phyloP scores from a whole-genome alignment of 2,329 filamentous ascomycete species.

The Colletotrichum truncatum region DNA sequence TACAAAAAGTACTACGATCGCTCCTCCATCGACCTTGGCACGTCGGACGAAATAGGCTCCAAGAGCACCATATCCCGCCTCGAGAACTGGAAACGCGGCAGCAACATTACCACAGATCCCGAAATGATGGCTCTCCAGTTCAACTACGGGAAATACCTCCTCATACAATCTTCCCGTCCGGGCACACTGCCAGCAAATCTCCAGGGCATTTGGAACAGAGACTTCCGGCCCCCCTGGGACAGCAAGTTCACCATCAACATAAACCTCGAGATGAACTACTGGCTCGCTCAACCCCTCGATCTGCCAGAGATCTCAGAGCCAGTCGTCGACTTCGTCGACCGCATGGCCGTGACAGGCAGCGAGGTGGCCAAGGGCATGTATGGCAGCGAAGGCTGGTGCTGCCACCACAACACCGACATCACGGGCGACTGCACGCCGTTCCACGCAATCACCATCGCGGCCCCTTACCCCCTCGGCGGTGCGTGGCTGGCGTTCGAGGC shows the following conservation, averaged over 20 bases:
- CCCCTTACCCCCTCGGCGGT: conserved; percentile 11
- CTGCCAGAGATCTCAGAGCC: conserved; percentile 45
- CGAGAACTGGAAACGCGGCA: background rate
- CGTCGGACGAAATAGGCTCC: conserved; percentile 15
- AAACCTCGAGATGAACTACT: conserved; percentile 64
- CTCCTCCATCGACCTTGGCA: conserved; percentile 28
- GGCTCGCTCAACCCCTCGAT: conserved; percentile 43
- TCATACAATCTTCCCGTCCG: conserved; percentile 41
- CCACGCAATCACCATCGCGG: conserved; percentile 17
- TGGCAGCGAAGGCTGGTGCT: conserved; percentile 43
- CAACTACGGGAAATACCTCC: conserved; percentile 44
- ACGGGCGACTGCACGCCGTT: conserved; percentile 36
- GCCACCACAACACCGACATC: conserved; percentile 48
- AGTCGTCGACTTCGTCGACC: conserved; percentile 48
- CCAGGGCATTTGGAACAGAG: conserved; percentile 54
- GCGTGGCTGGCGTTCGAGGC: conserved; percentile 17
- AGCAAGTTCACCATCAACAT: conserved; percentile 61
- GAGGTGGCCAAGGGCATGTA: conserved; percentile 46
- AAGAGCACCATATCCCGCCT: conserved; percentile 9
- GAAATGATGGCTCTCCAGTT: conserved; percentile 40
- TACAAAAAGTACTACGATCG: conserved; percentile 27
- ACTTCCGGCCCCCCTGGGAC: conserved; percentile 54
- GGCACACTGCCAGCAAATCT: conserved; percentile 43
- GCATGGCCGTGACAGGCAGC: conserved; percentile 41
- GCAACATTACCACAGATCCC: conserved; percentile 26